Base-by-base conservation (phyloP, 2,329 filamentous ascomycete species). In the Sporothrix brunneoviolacea region DNA sequence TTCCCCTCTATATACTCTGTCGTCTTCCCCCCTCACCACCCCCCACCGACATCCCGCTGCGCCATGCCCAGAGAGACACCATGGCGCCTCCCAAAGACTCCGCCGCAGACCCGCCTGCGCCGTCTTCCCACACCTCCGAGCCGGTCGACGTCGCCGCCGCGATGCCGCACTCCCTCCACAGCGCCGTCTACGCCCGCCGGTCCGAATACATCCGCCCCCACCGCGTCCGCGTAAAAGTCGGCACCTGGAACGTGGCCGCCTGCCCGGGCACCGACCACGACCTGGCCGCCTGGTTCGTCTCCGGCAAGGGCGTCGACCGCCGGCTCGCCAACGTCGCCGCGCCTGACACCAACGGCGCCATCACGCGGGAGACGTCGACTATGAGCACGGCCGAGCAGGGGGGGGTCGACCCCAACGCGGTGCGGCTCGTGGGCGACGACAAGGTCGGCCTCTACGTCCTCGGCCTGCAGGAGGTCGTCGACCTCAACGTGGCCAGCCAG, bases 171-270 rank as follows among this genome's bases (percentile, higher is more conserved):
- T 83, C 80, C 4, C 75, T 85, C n/a, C 79, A 79, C 40, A 73
- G 72, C 54, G 79, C 80, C 27, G 72, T 97, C 35, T 79, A 84
- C 62, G 82, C 86, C 35, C 80, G 93, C 48, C 80, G 83, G 60
- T 70, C 79, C 43, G 91, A 97, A 65, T 98, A 91, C 65, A 84
- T 86, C 22, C 80, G 83, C 33, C 79, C 83, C 38, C 83, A 83
- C 64, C 78, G 78, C 45, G 80, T 95, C 59, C 84, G 83, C 57
- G 79, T 98, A 66, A 96, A 96, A 68, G 77, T 98, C 46, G 93
- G 91, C 37, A 86, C 88, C 0, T 98, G 93, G 93, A 98, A 98
- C 67, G 88, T 95, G 15, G 93, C 90, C 4, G 83, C 85, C 1
- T 83, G 86, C 57, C 82, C 87, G 12, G 89, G 87, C 21, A 90